These are phyloP conservation scores for Lantana camara DNA, from an alignment of 257 asterid genomes.

Conservation along the genomic window DNA sequence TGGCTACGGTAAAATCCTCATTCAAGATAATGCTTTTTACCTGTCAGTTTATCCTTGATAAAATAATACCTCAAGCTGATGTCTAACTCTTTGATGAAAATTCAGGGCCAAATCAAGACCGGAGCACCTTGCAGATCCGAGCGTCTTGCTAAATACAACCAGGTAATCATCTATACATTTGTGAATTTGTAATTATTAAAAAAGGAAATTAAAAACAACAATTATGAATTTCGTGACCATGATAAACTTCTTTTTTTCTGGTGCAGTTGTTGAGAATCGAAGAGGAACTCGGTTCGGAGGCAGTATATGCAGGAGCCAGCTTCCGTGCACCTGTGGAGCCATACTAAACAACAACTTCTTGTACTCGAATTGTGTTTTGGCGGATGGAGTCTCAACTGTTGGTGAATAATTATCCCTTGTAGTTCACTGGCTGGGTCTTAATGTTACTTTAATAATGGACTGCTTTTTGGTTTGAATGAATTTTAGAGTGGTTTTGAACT, in stretches of 20 bases:
- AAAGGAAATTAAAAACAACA: too few relatives aligned
- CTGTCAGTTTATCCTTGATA: too few relatives aligned
- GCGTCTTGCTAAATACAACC: slow-evolving; percentile 97
- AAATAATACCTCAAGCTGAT: slow-evolving; percentile 2
- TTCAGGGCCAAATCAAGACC: slow-evolving; percentile 96
- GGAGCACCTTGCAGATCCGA: slow-evolving; percentile 99
- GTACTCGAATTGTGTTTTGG: slow-evolving; percentile 20
- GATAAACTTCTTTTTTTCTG: neutral
- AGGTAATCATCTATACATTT: slow-evolving; percentile 44
- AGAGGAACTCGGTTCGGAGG: slow-evolving; percentile 85
- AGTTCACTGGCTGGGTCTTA: neutral
- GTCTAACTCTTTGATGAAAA: neutral
- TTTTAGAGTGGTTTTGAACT: neutral
- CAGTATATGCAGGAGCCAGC: slow-evolving; percentile 80
- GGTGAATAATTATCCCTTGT: slow-evolving; percentile 28
- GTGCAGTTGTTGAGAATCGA: slow-evolving; percentile 81
- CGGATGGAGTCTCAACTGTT: slow-evolving; percentile 21
- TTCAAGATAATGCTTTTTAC: neutral
- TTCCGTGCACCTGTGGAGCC: slow-evolving; percentile 88
- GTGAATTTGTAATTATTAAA: too few relatives aligned
- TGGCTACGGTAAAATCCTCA: slow-evolving; percentile 71
- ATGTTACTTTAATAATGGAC: slow-evolving; percentile 2
- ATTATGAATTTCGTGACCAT: neutral
- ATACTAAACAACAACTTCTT: slow-evolving; percentile 36
- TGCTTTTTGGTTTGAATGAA: neutral